Evolutionary conservation across 495 filamentous ascomycete genomes (phyloP).

Genomic region (Cryomyces minteri): DNA sequence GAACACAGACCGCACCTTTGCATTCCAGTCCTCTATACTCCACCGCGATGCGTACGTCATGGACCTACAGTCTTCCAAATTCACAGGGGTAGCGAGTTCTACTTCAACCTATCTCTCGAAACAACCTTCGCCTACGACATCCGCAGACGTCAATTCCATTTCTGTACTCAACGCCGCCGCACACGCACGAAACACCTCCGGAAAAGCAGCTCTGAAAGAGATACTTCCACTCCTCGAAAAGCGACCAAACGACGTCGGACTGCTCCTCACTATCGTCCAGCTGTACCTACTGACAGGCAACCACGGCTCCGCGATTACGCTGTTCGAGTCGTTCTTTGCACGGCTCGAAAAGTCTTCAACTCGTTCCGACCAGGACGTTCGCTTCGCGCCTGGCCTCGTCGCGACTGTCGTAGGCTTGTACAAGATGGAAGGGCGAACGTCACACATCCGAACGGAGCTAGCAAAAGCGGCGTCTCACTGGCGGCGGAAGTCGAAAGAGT

Average conservation of each 20-base stretch:
- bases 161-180: slow-evolving; percentile 73
- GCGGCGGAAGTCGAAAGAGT: slow-evolving; percentile 28
- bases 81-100: slow-evolving; percentile 46
- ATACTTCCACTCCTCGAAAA: slow-evolving; percentile 58
- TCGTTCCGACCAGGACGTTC: slow-evolving; percentile 40
- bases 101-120: slow-evolving; percentile 38
- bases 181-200: slow-evolving; percentile 39
- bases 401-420: slow-evolving; percentile 73
- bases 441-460: slow-evolving; percentile 50
- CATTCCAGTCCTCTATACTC: slow-evolving; percentile 52
- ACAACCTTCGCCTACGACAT: slow-evolving; percentile 33
- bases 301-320: slow-evolving; percentile 50
- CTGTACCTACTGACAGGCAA: slow-evolving; percentile 64
- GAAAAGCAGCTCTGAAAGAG: slow-evolving; percentile 50
- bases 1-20: slow-evolving; percentile 55
- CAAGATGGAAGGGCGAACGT: slow-evolving; percentile 54
- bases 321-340: slow-evolving; percentile 57
- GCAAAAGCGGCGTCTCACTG: slow-evolving; percentile 73
- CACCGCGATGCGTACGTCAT: slow-evolving; percentile 49
- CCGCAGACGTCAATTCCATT: slow-evolving; percentile 39
- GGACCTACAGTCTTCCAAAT: slow-evolving; percentile 66
- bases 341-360: slow-evolving; percentile 50
- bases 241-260: slow-evolving; percentile 64
- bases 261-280: slow-evolving; percentile 68
- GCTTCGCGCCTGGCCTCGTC: slow-evolving; percentile 73